Base-by-base conservation (phyloP, 345 rosid species). In the Eucalyptus erythrocorys region DNA sequence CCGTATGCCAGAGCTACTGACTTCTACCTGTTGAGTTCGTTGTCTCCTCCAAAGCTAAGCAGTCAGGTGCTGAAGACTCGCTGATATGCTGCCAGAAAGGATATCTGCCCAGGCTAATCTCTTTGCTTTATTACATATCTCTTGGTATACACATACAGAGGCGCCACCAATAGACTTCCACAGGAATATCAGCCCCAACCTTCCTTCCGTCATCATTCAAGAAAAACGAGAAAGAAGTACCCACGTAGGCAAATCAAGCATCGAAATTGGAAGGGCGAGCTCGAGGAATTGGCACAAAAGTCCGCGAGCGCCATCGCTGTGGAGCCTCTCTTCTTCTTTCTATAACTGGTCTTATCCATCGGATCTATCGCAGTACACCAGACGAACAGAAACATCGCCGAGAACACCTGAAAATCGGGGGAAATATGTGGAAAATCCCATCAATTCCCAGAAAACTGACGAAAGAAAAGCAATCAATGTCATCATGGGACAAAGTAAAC, bases 361-460 rank as follows among this genome's bases (percentile, higher is more conserved):
- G 99, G 98, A 86, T 97, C 97, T 42, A 94, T 97, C 12, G 97
- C 96, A 3, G 97, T 93, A 88, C 98, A 97, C 91, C 98, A 94
- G 88, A 94, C 89, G 89, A 97, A 98, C 53, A 98, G 90, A 79
- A 95, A 93, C 91, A 96, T 91, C 34, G 96, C 97, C 76, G 94
- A 95, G 88, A 94, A 64, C 37, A 93, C 99, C 99, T 98, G 96
- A 85, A 91, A 48, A 91, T 68, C 1, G 3, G 34, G 32, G 81
- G 37, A 42, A 89, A 34, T 26, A 37, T 48, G 49, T n/a, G 47
- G 71, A n/a, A 30, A 61, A 61, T 13, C 3, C 76, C 76, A 64
- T 64, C 76, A 48, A 64, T 2, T 64, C 76, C 37, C 76, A 7
- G 34, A 3, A 37, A 88, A 57, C 50, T 37, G 85, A 17, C 86